A percentile compares a stretch with the other conserved stretches of the same genome.
Evolutionary conservation across 2,329 filamentous ascomycete genomes (phyloP).

Genomic region (Aspergillus ruber): DNA sequence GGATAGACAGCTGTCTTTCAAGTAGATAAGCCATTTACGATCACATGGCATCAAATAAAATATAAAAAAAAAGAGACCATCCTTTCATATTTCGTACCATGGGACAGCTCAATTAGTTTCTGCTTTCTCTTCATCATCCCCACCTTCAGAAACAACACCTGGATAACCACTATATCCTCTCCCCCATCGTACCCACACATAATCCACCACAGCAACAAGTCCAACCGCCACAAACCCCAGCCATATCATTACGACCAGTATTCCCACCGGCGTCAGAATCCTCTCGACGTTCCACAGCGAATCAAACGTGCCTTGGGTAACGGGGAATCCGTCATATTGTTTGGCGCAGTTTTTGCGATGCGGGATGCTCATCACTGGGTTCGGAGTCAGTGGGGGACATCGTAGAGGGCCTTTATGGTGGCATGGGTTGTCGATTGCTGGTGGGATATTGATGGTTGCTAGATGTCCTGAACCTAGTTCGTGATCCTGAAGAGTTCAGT

Average conservation of each 20-base stretch:
- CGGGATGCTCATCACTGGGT: neutral
- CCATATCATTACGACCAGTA: neutral
- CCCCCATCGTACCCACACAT: neutral
- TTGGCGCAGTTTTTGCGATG: neutral
- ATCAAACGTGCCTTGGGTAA: neutral
- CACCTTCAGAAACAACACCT: too few species aligned
- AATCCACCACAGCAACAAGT: neutral
- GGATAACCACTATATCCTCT: neutral
- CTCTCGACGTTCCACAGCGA: neutral
- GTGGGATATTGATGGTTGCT: neutral
- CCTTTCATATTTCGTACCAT: too few species aligned
- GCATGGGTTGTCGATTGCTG: neutral
- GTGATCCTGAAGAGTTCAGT: too few species aligned
- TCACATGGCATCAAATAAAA: too few species aligned
- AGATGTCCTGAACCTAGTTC: neutral
- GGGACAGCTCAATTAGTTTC: too few species aligned
- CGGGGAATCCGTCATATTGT: neutral
- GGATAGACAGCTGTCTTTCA: too few species aligned
- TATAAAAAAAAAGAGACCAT: too few species aligned
- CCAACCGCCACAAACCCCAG: neutral
- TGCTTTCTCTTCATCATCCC: too few species aligned
- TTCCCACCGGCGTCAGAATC: neutral
- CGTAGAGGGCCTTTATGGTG: neutral
- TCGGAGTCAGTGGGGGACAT: neutral
- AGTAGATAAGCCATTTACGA: too few species aligned